Base-by-base conservation (phyloP, 495 filamentous ascomycete species). In the Penicillium psychrofluorescens region DNA sequence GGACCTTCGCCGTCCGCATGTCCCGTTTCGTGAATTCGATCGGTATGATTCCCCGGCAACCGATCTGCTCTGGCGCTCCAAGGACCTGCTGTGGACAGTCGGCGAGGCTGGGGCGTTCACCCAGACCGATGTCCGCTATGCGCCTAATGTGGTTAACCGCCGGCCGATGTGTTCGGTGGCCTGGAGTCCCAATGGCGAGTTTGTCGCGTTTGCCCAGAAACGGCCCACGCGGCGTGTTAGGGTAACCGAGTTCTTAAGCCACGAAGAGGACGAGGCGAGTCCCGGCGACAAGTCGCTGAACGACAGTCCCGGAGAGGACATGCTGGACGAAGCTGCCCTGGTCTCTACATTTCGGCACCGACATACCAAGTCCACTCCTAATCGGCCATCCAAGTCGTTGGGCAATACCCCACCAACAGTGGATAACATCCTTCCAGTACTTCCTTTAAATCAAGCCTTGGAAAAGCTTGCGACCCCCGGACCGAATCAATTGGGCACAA, bases 61-160 rank as follows among this genome's bases (percentile, higher is more conserved):
- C 34, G 86, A 89, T 43, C 64, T 97, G 40, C 75, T 95, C 27
- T 98, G 94, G 94, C 88, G 84, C 56, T 85, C 88, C 35, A 83
- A 90, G 55, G 86, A 95, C 54, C 71, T 95, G 4, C 66, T 98
- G 27, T 98, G 92, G 91, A 90, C 86, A 12, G 90, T 87, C 34
- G 89, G 89, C 6, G 82, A 81, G 31, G 85, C 88, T 33, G 87
- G 88, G 14, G 71, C 78, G 6, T 95, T 98, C 54, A 81, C 81
- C 13, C 92, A 98, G 61, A 88, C 85, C 38, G 91, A 98, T 61
- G 73, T 95, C 31, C 79, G 85, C 15, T 92, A 84, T 67, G 79
- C 86, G 7, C 78, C 84, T 13, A 83, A 88, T 55, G 78, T 86
- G n/a, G 76, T 90, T 39, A 86, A 89, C 45, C 66, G 61, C 40